Percentiles rank a stretch among this genome's conserved stretches.
Evolutionary conservation across 139 green algal species (phyloP).

Genomic region (Dunaliella primolecta): DNA sequence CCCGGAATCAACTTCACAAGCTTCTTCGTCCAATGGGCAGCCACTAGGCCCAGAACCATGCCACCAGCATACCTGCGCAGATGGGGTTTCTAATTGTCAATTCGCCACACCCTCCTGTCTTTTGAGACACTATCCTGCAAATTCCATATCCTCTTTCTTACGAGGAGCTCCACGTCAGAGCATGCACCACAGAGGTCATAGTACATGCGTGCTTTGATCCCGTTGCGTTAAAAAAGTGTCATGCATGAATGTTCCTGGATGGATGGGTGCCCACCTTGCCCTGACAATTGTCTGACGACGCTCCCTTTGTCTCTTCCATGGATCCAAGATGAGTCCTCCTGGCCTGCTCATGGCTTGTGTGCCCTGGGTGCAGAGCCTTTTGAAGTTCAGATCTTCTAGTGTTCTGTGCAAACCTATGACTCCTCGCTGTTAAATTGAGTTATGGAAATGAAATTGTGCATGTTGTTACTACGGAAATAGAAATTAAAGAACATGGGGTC

Average conservation of each 20-base stretch:
- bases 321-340: background rate
- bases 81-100: background rate
- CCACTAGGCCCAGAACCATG: conserved; percentile 26
- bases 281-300: too few relatives aligned
- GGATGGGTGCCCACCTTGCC: too few relatives aligned
- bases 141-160: background rate
- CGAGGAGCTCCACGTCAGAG: background rate
- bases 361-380: background rate
- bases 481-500: background rate
- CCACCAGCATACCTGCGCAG: conserved; percentile 34
- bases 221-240: background rate
- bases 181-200: background rate
- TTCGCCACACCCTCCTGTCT: background rate
- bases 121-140: background rate
- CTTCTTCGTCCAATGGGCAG: conserved; percentile 24
- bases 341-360: background rate
- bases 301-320: too few relatives aligned
- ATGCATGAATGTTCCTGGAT: background rate
- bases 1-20: conserved; percentile 32
- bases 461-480: background rate
- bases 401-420: background rate
- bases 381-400: background rate
- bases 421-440: background rate
- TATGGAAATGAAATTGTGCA: background rate
- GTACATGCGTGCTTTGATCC: background rate